Evolutionary conservation across 1,139 yeast species (phyloP).

Genomic region (Hansenula anomala): DNA sequence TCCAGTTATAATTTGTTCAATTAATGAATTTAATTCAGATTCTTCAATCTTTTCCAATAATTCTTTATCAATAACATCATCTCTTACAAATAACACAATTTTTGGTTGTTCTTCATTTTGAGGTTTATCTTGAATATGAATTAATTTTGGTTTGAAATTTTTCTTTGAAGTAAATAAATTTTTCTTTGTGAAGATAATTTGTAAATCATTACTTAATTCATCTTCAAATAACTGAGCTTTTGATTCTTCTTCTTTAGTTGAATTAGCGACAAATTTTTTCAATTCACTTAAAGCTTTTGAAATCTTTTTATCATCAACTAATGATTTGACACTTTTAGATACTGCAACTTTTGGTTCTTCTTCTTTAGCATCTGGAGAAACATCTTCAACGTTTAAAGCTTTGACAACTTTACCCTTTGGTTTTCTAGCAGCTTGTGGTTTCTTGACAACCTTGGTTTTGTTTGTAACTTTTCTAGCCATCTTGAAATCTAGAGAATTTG

Average conservation of each 20-base stretch:
- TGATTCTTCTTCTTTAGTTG: conserved; percentile 24
- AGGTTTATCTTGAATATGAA: conserved; percentile 27
- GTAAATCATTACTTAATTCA: conserved; percentile 43
- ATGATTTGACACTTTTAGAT: not conserved
- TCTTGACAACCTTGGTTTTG: conserved; percentile 3
- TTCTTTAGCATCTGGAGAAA: conserved; percentile 6
- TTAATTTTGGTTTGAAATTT: conserved; percentile 66
- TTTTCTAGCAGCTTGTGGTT: conserved; percentile 7
- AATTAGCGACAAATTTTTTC: conserved; percentile 32
- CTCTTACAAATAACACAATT: conserved; percentile 73
- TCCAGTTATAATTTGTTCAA: conserved; percentile 40
- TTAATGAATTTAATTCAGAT: conserved; percentile 28
- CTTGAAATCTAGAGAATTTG: too few species aligned
- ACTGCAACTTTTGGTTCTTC: conserved; percentile 6
- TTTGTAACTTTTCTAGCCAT: not conserved
- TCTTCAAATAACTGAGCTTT: conserved; percentile 48
- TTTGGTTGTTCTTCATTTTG: conserved; percentile 42
- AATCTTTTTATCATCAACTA: conserved; percentile 20
- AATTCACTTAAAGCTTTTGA: conserved; percentile 47
- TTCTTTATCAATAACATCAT: conserved; percentile 50
- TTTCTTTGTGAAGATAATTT: conserved; percentile 41
- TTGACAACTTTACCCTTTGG: conserved; percentile 22
- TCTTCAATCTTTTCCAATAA: conserved; percentile 58
- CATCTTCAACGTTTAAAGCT: conserved; percentile 14
- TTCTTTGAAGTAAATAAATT: conserved; percentile 61